phyloP scores from a whole-genome alignment of 345 rosid species.

The Populus tremula region DNA sequence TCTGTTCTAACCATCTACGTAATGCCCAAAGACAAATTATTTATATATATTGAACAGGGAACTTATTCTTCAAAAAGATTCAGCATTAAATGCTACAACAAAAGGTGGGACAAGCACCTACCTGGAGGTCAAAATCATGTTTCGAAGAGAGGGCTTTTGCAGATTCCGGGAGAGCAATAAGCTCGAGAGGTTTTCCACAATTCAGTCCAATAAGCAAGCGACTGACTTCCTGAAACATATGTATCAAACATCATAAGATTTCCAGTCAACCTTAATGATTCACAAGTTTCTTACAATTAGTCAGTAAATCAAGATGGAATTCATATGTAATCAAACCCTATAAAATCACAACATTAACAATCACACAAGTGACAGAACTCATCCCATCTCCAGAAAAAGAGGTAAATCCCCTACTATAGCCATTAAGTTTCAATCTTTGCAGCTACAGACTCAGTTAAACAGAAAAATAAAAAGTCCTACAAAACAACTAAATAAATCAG shows the following conservation, averaged over 20 bases:
- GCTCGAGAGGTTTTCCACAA: conserved; percentile 60
- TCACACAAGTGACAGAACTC: neutral
- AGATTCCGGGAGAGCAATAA: conserved; percentile 46
- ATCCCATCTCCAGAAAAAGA: no score
- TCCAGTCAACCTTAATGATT: no score
- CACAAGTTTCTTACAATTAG: no score
- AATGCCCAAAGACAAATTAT: neutral
- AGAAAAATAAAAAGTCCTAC: no score
- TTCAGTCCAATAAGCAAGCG: conserved; percentile 73
- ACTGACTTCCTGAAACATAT: conserved; percentile 66
- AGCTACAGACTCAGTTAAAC: no score
- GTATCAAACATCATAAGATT: conserved; percentile 8
- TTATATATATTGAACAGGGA: neutral
- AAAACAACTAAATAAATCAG: no score
- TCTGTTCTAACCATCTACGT: neutral
- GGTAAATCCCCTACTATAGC: no score
- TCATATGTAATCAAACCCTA: neutral
- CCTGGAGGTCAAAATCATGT: conserved; percentile 85
- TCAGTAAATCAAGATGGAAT: neutral
- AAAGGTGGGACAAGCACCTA: conserved; percentile 2
- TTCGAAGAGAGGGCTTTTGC: conserved; percentile 50
- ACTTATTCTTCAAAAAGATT: neutral
- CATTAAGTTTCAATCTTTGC: no score
- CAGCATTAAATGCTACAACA: neutral
- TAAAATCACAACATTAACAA: neutral